Percentiles rank a stretch among this genome's conserved stretches.
Evolutionary conservation across 2,329 filamentous ascomycete species (phyloP).

Genomic region (Ambrosiella cleistominuta): DNA sequence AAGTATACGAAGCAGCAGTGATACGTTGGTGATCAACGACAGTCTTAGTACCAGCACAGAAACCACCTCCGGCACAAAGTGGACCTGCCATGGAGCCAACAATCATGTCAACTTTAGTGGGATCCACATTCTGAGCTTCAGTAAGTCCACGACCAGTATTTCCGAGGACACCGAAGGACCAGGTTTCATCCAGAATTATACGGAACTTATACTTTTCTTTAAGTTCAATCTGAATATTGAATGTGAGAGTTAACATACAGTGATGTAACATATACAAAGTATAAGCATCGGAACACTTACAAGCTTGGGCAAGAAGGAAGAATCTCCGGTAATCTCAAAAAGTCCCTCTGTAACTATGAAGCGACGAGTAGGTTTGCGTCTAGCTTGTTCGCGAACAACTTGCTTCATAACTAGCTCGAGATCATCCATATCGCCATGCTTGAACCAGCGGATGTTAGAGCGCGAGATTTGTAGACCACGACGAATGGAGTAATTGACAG

Average conservation of each 20-base stretch:
- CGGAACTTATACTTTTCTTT: slow-evolving; percentile 97
- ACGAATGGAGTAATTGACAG: slow-evolving; percentile 82
- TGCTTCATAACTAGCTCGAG: slow-evolving; percentile 70
- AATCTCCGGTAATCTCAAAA: slow-evolving; percentile 80
- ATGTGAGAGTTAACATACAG: slow-evolving; percentile 9
- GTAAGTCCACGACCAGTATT: slow-evolving; percentile 82
- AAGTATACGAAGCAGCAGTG: slow-evolving; percentile 81
- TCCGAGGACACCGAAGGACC: slow-evolving; percentile 89
- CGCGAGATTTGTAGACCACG: slow-evolving; percentile 87
- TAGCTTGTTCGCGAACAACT: slow-evolving; percentile 71
- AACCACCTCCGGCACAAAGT: slow-evolving; percentile 81
- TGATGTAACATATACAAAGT: too few relatives aligned
- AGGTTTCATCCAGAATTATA: slow-evolving; percentile 90
- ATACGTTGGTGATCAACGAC: slow-evolving; percentile 95
- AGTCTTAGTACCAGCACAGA: slow-evolving; percentile 81
- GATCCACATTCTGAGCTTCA: slow-evolving; percentile 91
- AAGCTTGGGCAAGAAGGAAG: slow-evolving; percentile 68
- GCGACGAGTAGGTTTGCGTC: slow-evolving; percentile 71
- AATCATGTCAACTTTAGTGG: slow-evolving; percentile 90
- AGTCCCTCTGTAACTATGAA: slow-evolving; percentile 94
- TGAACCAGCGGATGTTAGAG: slow-evolving; percentile 82
- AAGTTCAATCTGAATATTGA: slow-evolving; percentile 42
- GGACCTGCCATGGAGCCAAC: slow-evolving; percentile 81
- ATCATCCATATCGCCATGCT: slow-evolving; percentile 92
- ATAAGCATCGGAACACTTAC: slow-evolving; percentile 27